Percentiles rank a stretch among this genome's conserved stretches.
Conservation (phyloP, 129 eudicot genomes). For the Artemisia argyi region DNA sequence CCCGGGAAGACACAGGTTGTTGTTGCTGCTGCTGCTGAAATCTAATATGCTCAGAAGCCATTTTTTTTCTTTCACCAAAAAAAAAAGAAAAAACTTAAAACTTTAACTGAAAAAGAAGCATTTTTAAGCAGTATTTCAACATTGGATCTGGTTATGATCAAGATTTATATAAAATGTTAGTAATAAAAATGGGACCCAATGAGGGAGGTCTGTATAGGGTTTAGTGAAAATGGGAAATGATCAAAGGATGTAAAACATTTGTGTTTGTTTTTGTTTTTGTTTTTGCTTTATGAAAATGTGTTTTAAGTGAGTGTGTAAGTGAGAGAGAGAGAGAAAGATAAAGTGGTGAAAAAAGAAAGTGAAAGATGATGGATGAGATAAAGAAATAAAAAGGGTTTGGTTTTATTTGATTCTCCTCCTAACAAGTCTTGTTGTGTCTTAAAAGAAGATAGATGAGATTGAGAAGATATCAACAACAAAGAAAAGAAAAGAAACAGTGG, state of each 20-base stretch:
- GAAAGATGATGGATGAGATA: conserved; percentile 34
- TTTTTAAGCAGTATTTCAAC: conserved; percentile 9
- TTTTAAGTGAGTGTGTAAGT: not conserved
- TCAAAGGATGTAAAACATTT: conserved; percentile 14
- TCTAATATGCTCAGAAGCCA: conserved; percentile 66
- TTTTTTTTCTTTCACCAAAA: conserved; percentile 5
- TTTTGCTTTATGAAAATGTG: not conserved
- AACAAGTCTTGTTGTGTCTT: conserved; percentile 6
- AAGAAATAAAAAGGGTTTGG: conserved; percentile 28
- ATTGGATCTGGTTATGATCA: conserved; percentile 17
- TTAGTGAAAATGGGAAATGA: conserved; percentile 20
- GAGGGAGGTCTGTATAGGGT: conserved; percentile 15
- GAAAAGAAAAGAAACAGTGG: conserved; percentile 8
- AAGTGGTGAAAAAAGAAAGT: conserved; percentile 15
- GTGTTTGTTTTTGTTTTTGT: too few relatives aligned
- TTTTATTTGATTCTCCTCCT: conserved; percentile 19
- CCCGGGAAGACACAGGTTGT: conserved; percentile 51
- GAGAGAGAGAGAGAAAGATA: not conserved
- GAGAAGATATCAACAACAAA: not conserved
- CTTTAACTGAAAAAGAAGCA: too few relatives aligned
- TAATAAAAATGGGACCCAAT: conserved; percentile 18
- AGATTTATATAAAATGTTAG: too few relatives aligned
- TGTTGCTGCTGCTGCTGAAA: conserved; percentile 52
- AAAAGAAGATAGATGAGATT: conserved; percentile 35
- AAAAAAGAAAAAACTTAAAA: not conserved